Conservation (phyloP, 345 rosid species). For the Melaleuca alternifolia region DNA sequence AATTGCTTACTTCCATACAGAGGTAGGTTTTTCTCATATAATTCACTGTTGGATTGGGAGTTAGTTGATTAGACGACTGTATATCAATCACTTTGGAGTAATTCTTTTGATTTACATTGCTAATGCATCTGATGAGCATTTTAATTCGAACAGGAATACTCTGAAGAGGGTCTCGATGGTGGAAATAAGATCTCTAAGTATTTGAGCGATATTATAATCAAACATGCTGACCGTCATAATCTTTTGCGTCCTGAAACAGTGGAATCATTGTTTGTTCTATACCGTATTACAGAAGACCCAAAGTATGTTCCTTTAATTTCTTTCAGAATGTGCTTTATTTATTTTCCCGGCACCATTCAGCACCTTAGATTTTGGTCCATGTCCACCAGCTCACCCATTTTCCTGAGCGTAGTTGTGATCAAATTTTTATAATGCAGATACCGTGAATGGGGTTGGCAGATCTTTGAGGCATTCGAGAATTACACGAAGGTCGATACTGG, state of each 20-base stretch:
- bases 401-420: background rate
- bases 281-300: conserved; percentile 73
- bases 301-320: conserved; percentile 40
- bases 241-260: conserved; percentile 96
- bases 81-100: background rate
- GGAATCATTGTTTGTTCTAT: conserved; percentile 81
- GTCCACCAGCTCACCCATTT: background rate
- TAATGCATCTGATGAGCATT: background rate
- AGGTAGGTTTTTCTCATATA: conserved; percentile 30
- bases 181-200: conserved; percentile 78
- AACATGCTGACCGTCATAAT: conserved; percentile 80
- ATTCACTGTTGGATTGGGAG: background rate
- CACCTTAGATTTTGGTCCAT: background rate
- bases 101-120: background rate
- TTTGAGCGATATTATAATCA: conserved; percentile 77
- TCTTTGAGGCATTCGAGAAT: conserved; percentile 87
- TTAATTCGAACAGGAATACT: conserved; percentile 46
- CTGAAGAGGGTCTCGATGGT: conserved; percentile 78
- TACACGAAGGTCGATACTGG: conserved; percentile 72
- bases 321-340: background rate
- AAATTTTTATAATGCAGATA: conserved; percentile 35
- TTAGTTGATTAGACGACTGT: background rate
- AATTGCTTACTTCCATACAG: conserved; percentile 89
- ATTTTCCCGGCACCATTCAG: background rate
- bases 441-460: conserved; percentile 96